Conservation (phyloP, 495 filamentous ascomycete species). For the Cercophora newfieldiana region DNA sequence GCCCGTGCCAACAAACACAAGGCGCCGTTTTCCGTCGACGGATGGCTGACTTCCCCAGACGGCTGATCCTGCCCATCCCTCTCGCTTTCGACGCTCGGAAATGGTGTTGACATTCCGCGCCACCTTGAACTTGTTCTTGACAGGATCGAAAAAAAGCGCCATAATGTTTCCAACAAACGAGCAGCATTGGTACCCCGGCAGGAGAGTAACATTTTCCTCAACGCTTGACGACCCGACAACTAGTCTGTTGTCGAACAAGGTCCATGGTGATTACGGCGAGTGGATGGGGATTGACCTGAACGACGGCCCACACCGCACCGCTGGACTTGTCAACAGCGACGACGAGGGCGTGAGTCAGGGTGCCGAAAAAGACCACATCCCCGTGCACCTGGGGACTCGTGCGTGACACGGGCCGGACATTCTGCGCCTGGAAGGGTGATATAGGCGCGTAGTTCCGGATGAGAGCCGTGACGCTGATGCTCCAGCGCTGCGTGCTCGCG, state of each 20-base stretch:
- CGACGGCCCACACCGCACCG: slow-evolving; percentile 21
- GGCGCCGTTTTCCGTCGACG: slow-evolving; percentile 31
- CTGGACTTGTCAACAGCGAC: slow-evolving; percentile 31
- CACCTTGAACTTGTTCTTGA: slow-evolving; percentile 20
- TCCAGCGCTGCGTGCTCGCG: slow-evolving; percentile 33
- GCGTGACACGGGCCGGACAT: slow-evolving; percentile 21
- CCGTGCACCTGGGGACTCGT: slow-evolving; percentile 36
- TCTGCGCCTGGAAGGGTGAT: background rate
- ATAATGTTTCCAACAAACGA: slow-evolving; percentile 35
- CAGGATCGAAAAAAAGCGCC: slow-evolving; percentile 26
- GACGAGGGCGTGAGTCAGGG: slow-evolving; percentile 31
- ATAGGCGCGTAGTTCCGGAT: slow-evolving; percentile 26
- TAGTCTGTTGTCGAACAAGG: slow-evolving; percentile 32
- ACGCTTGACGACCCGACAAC: slow-evolving; percentile 35
- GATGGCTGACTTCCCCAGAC: slow-evolving; percentile 46
- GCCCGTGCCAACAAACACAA: slow-evolving; percentile 42
- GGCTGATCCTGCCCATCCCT: slow-evolving; percentile 33
- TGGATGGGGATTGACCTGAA: slow-evolving; percentile 36
- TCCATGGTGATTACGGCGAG: slow-evolving; percentile 35
- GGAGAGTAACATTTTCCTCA: slow-evolving; percentile 25
- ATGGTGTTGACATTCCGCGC: slow-evolving; percentile 35
- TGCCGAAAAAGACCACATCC: slow-evolving; percentile 38
- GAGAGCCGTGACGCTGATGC: slow-evolving; percentile 33
- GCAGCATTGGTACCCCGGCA: slow-evolving; percentile 37
- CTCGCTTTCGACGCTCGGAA: background rate